Base-by-base conservation (phyloP, 441 rosid species). In the Jatropha podagrica region DNA sequence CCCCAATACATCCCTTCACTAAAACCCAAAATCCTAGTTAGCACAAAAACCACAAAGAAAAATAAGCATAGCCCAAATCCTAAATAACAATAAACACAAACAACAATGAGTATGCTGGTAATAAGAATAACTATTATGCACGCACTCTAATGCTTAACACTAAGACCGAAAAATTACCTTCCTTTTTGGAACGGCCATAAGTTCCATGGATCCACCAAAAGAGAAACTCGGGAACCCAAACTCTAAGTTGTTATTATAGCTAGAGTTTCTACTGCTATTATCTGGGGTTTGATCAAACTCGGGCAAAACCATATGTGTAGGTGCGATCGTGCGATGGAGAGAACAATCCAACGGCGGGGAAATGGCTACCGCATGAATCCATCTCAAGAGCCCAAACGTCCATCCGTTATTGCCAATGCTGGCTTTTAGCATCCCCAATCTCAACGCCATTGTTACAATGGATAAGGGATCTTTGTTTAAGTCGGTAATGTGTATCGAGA, bases 161-260 rank as follows among this genome's bases (percentile, higher is more conserved):
- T 23, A 38, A 37, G 20, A 63, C 12, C 17, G 55, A 64, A 56
- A 4, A 60, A 15, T 61, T 71, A 88, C 98, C 92, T 87, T 94
- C 80, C 69, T 90, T 78, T 89, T 94, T 8, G 96, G 97, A 38
- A 88, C 96, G 68, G 95, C 97, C 98, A 94, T 94, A 67, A 94
- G 88, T 73, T 94, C 97, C 92, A 92, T 85, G 69, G 87, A 79
- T 73, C 91, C 91, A 64, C 69, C 81, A 23, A 81, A 77, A 1
- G 78, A 68, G 70, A 84, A 89, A 78, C 69, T 74, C 1, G 90
- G 90, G 42, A 82, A 61, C 63, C 86, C 89, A 9, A 80, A 79
- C 26, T 83, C 85, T 13, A 79, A 78, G 44, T 68, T 69, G 62
- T 73, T 77, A 51, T 67, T 65, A 42, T 80, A 75, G 23, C 23